These are phyloP conservation scores for Camelina laxa DNA, from an alignment of 345 rosid genomes.

Conservation along the genomic window DNA sequence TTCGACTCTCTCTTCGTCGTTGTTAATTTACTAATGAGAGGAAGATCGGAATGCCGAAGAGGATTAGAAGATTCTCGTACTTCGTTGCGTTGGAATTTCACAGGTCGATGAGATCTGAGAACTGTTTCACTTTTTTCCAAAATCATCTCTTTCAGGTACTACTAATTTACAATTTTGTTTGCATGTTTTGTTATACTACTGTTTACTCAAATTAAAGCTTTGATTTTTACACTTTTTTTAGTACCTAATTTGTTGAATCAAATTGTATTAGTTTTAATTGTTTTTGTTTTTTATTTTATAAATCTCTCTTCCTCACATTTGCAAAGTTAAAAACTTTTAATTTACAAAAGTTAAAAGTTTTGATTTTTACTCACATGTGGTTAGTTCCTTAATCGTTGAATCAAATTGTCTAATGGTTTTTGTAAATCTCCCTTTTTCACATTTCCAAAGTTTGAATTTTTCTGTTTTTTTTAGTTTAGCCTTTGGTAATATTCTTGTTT, in stretches of 20 bases:
- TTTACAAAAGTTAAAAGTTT: not conserved
- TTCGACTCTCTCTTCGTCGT: slow-evolving; percentile 12
- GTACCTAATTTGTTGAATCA: not conserved
- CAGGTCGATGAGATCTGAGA: slow-evolving; percentile 52
- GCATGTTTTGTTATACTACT: slow-evolving; percentile 16
- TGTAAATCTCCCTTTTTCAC: not conserved
- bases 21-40: slow-evolving; percentile 13
- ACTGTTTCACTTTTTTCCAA: slow-evolving; percentile 38
- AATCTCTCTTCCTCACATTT: not conserved
- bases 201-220: slow-evolving; percentile 1
- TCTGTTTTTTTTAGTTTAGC: not conserved
- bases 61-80: not conserved
- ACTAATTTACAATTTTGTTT: not conserved
- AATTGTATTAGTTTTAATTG: not conserved
- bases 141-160: slow-evolving; percentile 50
- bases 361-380: too few relatives aligned
- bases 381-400: too few relatives aligned
- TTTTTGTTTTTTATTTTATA: not conserved
- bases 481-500: not conserved
- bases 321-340: not conserved
- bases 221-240: not conserved
- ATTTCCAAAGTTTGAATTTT: not conserved
- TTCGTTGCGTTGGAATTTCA: slow-evolving; percentile 15
- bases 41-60: slow-evolving; percentile 31
- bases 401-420: not conserved